phyloP scores from a whole-genome alignment of 2,329 filamentous ascomycete genomes.

The Ciborinia camelliae region DNA sequence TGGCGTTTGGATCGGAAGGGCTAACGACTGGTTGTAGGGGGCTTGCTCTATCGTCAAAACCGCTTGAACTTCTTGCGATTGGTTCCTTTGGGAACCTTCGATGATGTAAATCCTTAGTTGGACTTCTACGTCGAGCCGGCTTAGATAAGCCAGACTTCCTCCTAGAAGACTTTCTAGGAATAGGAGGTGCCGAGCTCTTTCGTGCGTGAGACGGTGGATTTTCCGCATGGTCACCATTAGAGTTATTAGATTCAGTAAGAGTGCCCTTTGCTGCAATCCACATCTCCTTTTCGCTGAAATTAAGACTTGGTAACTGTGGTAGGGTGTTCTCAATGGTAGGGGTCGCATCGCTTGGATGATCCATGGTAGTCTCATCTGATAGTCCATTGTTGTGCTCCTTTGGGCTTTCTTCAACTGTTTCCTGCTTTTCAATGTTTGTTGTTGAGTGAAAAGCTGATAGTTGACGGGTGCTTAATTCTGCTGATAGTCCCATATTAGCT shows the following conservation, averaged over 20 bases:
- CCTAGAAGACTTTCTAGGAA: constrained; percentile 31
- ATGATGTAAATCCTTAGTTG: neutral
- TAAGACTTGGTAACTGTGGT: constrained; percentile 13
- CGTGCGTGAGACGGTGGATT: constrained; percentile 19
- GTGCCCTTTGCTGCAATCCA: neutral
- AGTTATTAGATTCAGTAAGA: neutral
- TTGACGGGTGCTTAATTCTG: neutral
- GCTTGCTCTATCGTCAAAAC: neutral
- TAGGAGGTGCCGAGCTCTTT: constrained; percentile 25
- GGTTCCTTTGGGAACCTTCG: neutral
- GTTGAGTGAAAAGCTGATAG: neutral
- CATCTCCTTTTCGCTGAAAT: constrained; percentile 6
- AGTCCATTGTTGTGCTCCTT: neutral
- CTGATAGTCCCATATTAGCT: neutral
- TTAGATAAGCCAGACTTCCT: constrained; percentile 22
- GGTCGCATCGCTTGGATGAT: neutral
- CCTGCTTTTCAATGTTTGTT: neutral
- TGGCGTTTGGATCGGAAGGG: constrained; percentile 8
- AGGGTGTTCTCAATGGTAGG: neutral
- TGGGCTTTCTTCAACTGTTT: neutral
- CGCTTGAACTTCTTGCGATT: neutral
- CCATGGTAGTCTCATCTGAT: neutral
- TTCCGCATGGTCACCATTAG: neutral
- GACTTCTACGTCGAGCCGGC: constrained; percentile 5
- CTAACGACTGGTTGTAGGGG: neutral